Evolutionary conservation across 208 protist genomes (phyloP), one percentile per base, ranked within the genome.

Genomic region (Wallacemonas rigidus): DNA sequence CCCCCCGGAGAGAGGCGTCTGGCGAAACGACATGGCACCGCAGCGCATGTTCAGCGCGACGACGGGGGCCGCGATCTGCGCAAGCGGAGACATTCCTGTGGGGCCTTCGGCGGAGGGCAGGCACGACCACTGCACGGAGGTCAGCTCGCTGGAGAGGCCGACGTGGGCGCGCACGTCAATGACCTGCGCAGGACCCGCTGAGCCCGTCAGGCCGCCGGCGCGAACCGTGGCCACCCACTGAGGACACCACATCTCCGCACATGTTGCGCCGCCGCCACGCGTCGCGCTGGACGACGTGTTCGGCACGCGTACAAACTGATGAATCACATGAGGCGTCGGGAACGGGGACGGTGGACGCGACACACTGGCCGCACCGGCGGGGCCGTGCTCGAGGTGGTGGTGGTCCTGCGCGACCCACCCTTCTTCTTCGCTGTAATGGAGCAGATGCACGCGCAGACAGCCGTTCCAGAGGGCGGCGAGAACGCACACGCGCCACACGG

Each of bases 311-410:
- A 43, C 38, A 7, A 62, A 38, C 56, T 62, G 56, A 9, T 50
- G 60, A 8, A 39, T 8, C 36, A 63, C 57, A 43, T 38, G 54
- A 17, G 54, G 54, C 7, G 45, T 9, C 11, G 50, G 44, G 71
- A 71, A 81, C 61, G 76, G 44, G 2, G 76, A 55, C 47, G 74
- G 77, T 45, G 76, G 53, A 38, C 72, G 72, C 2, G 72, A 14
- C 0, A 62, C 48, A 36, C 69, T 47, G 53, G 72, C 55, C 9
- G 67, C 60, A 41, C 0, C 17, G 9, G 63, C 40, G 9, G 68
- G 47, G 41, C 8, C 8, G 56, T 38, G 7, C 56, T 12, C 53
- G 38, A 44, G 41, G n/a, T n/a, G n/a, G 57, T 17, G 57, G 11
- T 9, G 5, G 12, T 8, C 7, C 7, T 45, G 39, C 36, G 7